phyloP scores from a whole-genome alignment of 805 yeast genomes.

The Teunomyces kruisii region DNA sequence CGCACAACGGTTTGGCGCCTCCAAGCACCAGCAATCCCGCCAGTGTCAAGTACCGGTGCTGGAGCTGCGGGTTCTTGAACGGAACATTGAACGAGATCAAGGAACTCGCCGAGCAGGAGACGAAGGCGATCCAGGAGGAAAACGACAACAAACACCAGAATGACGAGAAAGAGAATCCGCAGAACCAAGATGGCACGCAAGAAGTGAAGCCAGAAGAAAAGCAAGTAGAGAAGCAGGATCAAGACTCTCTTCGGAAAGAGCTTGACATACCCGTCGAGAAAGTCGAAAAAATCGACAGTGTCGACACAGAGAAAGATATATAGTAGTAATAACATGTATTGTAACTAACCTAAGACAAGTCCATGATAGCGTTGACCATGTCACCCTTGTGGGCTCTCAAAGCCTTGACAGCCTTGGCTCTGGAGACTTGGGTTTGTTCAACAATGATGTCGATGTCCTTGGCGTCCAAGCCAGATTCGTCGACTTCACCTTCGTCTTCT shows the following conservation, averaged over 20 bases:
- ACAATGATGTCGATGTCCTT: conserved; percentile 83
- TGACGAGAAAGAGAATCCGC: not conserved
- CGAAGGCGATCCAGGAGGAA: no score
- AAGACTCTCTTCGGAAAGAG: no score
- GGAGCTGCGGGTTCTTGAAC: conserved; percentile 55
- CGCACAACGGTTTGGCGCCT: conserved; percentile 81
- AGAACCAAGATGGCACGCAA: no score
- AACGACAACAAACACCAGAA: not conserved
- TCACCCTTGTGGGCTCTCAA: conserved; percentile 87
- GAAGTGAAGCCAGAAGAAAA: no score
- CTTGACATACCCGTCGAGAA: no score
- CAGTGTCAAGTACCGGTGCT: conserved; percentile 59
- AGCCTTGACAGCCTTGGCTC: conserved; percentile 89
- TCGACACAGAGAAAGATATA: not conserved
- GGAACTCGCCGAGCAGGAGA: not conserved
- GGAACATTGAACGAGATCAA: conserved; percentile 16
- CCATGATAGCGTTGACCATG: conserved; percentile 95
- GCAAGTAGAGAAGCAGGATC: no score
- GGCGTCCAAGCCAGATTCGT: conserved; percentile 78
- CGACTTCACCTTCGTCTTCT: conserved; percentile 72
- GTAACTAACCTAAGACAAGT: conserved; percentile 44
- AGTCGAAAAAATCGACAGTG: no score
- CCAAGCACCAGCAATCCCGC: conserved; percentile 55
- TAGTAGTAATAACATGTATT: not conserved
- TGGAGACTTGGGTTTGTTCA: conserved; percentile 88